Percentiles rank a stretch among this genome's conserved stretches.
These are phyloP conservation scores for Panaeolus papilionaceus DNA, from an alignment of 768 basidiomycete species.

Conservation along the genomic window DNA sequence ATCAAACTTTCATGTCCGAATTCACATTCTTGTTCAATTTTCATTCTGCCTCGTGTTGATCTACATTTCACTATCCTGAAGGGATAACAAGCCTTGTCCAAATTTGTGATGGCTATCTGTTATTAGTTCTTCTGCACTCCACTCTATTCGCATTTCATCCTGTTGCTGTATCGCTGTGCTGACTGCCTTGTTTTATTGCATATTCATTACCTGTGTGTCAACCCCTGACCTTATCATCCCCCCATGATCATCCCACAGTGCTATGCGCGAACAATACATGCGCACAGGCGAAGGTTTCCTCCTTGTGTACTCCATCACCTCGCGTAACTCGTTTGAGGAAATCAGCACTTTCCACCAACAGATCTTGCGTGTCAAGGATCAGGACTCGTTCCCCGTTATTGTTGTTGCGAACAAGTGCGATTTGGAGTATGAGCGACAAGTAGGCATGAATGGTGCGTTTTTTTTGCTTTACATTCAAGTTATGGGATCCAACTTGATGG, in stretches of 20 bases:
- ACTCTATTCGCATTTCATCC: neutral
- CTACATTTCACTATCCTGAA: neutral
- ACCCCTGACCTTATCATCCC: neutral
- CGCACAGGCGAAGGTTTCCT: constrained; percentile 98
- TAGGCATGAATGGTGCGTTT: constrained; percentile 87
- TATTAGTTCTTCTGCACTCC: neutral
- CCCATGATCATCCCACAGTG: constrained; percentile 50
- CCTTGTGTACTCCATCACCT: constrained; percentile 98
- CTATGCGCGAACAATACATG: constrained; percentile 99
- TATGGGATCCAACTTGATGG: neutral
- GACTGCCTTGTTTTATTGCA: neutral
- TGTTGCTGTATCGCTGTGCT: neutral
- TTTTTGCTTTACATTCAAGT: neutral
- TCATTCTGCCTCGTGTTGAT: constrained; percentile 13
- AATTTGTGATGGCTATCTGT: neutral
- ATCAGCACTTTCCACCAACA: constrained; percentile 96
- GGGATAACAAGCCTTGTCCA: neutral
- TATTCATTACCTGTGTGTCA: neutral
- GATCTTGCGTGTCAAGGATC: constrained; percentile 95
- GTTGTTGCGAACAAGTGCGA: constrained; percentile 99
- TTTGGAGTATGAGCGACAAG: constrained; percentile 94
- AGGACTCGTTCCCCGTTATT: constrained; percentile 93
- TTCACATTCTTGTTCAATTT: constrained; percentile 14
- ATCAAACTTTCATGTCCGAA: constrained; percentile 5
- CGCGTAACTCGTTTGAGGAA: constrained; percentile 96